These are phyloP conservation scores for Aspergillus calidoustus DNA, from an alignment of 2,329 filamentous ascomycete genomes.

Conservation along the genomic window DNA sequence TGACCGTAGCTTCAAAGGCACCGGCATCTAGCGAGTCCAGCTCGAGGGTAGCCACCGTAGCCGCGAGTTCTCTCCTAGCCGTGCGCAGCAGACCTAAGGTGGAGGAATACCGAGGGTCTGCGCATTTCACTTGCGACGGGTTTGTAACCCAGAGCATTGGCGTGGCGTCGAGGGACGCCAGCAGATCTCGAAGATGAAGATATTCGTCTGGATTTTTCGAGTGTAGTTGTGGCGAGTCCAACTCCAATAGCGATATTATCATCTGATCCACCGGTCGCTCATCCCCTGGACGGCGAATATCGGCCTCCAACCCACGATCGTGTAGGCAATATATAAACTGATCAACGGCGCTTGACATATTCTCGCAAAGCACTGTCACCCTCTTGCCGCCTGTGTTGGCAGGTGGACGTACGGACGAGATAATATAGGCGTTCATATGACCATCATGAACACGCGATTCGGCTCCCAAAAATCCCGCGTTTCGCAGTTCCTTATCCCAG, in stretches of 20 bases:
- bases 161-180: background rate
- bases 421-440: constrained; percentile 19
- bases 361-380: background rate
- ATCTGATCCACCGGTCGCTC: background rate
- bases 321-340: background rate
- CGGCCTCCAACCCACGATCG: background rate
- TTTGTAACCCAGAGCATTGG: constrained; percentile 37
- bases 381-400: background rate
- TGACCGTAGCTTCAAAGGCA: background rate
- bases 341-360: background rate
- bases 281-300: background rate
- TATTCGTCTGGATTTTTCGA: background rate
- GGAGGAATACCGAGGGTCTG: constrained; percentile 35
- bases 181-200: background rate
- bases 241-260: constrained; percentile 5
- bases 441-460: constrained; percentile 18
- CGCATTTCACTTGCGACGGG: constrained; percentile 26
- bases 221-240: background rate
- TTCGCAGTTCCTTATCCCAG: constrained; percentile 26
- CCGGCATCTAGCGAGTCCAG: background rate
- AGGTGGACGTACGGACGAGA: constrained; percentile 4
- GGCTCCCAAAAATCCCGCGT: constrained; percentile 26
- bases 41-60: background rate
- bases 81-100: constrained; percentile 35
- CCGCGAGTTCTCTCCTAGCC: constrained; percentile 32